Evolutionary conservation across 371 early-diverging fungal genomes (phyloP).

Genomic region (Choanephora cucurbitarum): DNA sequence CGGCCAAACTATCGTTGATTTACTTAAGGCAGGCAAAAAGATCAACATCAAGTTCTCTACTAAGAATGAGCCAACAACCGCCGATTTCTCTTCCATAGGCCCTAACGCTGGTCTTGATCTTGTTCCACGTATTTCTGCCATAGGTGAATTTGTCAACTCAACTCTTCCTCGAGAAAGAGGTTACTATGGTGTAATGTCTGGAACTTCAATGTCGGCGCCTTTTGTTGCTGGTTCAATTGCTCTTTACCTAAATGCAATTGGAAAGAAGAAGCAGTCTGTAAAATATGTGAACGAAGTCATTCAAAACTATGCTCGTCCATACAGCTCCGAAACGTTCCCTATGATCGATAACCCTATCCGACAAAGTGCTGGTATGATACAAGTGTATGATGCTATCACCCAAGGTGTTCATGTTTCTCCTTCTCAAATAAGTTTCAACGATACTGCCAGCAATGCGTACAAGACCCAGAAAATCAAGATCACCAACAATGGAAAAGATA

Average conservation of each 20-base stretch:
- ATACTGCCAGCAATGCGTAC: slow-evolving; percentile 40
- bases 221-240: slow-evolving; percentile 70
- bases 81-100: slow-evolving; percentile 50
- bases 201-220: slow-evolving; percentile 72
- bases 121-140: slow-evolving; percentile 60
- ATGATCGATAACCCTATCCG: slow-evolving; percentile 29
- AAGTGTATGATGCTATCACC: slow-evolving; percentile 59
- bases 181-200: slow-evolving; percentile 59
- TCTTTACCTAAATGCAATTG: slow-evolving; percentile 45
- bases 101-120: slow-evolving; percentile 36
- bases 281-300: slow-evolving; percentile 24
- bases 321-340: neutral
- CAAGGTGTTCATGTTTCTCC: slow-evolving; percentile 56
- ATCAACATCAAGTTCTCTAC: too few species aligned
- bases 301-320: slow-evolving; percentile 49
- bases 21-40: too few species aligned
- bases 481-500: slow-evolving; percentile 51
- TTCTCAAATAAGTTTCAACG: slow-evolving; percentile 63
- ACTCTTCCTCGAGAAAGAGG: slow-evolving; percentile 50
- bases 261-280: slow-evolving; percentile 7
- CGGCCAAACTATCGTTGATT: slow-evolving; percentile 3
- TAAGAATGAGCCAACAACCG: slow-evolving; percentile 26
- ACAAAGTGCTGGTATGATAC: slow-evolving; percentile 75
- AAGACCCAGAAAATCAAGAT: slow-evolving; percentile 42
- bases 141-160: slow-evolving; percentile 70